These are phyloP conservation scores for Lactarius vividus DNA, from an alignment of 768 basidiomycete genomes.

Conservation along the genomic window DNA sequence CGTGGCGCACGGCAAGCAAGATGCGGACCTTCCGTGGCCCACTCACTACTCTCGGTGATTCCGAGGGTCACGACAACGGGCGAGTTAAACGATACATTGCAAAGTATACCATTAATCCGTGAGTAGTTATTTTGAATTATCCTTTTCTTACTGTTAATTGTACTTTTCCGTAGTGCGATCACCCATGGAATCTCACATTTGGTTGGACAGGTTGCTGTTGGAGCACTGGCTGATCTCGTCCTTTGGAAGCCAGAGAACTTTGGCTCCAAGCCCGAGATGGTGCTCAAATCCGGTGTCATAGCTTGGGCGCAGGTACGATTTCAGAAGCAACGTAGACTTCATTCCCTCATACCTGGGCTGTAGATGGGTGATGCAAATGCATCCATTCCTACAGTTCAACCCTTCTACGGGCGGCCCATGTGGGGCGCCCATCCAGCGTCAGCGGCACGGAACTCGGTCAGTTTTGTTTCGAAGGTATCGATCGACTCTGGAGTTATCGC, in stretches of 20 bases:
- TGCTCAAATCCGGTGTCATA: constrained; percentile 93
- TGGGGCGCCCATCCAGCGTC: constrained; percentile 81
- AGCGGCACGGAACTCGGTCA: constrained; percentile 79
- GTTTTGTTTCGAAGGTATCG: constrained; percentile 81
- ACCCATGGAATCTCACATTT: constrained; percentile 88
- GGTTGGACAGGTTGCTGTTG: constrained; percentile 79
- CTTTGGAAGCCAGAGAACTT: constrained; percentile 95
- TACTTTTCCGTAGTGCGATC: constrained; percentile 61
- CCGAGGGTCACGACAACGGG: constrained; percentile 70
- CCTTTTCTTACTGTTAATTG: not conserved
- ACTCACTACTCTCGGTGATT: constrained; percentile 65
- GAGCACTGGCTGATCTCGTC: constrained; percentile 89
- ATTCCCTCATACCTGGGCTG: constrained; percentile 10
- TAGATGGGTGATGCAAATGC: constrained; percentile 98
- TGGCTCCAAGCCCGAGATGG: constrained; percentile 89
- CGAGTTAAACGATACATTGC: constrained; percentile 93
- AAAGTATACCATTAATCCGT: constrained; percentile 99
- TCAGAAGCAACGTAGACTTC: constrained; percentile 1
- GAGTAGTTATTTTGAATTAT: constrained; percentile 35
- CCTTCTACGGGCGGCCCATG: constrained; percentile 84
- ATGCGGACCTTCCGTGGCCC: constrained; percentile 81
- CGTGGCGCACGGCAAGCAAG: constrained; percentile 97
- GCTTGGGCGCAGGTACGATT: constrained; percentile 73
- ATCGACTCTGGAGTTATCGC: constrained; percentile 56
- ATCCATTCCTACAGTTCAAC: constrained; percentile 95